Evolutionary conservation across 1,139 yeast genomes (phyloP), one percentile per base, ranked within the genome.

Genomic region (Candida sp.): DNA sequence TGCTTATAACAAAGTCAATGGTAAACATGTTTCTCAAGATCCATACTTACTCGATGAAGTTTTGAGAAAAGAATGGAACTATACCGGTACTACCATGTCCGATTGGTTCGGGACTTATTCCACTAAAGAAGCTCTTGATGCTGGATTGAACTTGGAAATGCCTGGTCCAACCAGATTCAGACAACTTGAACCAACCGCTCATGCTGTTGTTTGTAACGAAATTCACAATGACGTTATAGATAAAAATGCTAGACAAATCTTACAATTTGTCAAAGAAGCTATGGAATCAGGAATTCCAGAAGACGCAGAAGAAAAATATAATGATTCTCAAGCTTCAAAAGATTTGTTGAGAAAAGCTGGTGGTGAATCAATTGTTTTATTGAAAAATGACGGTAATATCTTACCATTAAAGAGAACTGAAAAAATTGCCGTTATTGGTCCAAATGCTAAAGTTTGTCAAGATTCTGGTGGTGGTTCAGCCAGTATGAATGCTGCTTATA

Each of bases 31-130:
- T 39, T 74, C 82, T 11, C 77, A 81, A 51, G 65, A 70, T 35
- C 60, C 65, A 43, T 55, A 60, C 36, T 57, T 79, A 36, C 53
- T 81, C 30, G 60, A 67, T 21, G 72, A 73, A 21, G 63, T 80
- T 36, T 61, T 81, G 44, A 63, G 84, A 45, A 55, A 66, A 4
- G 86, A 81, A 56, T 81, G 84, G 83, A 61, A 63, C 12, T 81
- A 74, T 68, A 65, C 73, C 25, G 86, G 86, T 22, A 60, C 75
- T 46, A 61, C 74, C 34, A 79, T 81, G 81, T 74, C 81, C 25
- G 87, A 81, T 58, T 81, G 86, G 87, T 77, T 57, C 56, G 87
- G 86, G 42, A 72, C 75, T n/a, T 79, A 76, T 54, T 68, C 81
- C 25, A 65, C 66, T 33, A 70, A 68, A 44, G 71, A 67, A 32